Conservation (phyloP, 2,329 filamentous ascomycete genomes). For the Phaeosphaeriaceae sp. region DNA sequence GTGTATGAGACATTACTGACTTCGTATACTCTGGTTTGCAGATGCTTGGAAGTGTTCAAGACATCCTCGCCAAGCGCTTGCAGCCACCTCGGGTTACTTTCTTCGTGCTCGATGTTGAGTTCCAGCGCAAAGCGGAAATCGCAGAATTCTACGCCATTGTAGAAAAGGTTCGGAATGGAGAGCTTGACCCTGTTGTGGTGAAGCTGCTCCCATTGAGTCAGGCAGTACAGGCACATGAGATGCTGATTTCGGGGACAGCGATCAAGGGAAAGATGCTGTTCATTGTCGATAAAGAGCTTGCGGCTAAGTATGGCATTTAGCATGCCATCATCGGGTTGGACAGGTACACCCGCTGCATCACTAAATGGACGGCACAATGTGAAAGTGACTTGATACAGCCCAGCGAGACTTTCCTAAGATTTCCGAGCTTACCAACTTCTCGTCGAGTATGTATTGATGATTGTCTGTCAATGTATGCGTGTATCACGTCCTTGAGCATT, state of each 20-base stretch:
- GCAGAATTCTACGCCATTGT: conserved; percentile 10
- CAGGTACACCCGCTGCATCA: too few species aligned
- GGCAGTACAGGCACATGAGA: conserved; percentile 9
- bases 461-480: too few species aligned
- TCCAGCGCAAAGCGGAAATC: conserved; percentile 7
- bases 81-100: conserved; percentile 9
- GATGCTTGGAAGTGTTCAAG: conserved; percentile 1
- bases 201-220: conserved; percentile 11
- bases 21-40: too few species aligned
- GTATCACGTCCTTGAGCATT: too few species aligned
- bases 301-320: conserved; percentile 6
- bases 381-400: too few species aligned
- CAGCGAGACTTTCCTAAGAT: too few species aligned
- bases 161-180: conserved; percentile 11
- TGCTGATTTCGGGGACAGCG: conserved; percentile 8
- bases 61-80: conserved; percentile 3
- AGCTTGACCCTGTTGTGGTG: conserved; percentile 9
- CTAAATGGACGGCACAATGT: too few species aligned
- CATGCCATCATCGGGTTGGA: not conserved
- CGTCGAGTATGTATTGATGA: too few species aligned
- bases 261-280: conserved; percentile 16
- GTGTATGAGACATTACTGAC: too few species aligned
- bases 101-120: conserved; percentile 7
- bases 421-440: too few species aligned
- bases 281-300: conserved; percentile 9